Evolutionary conservation across 1,284 basidiomycete genomes (phyloP).

Genomic region (Ganoderma lucidum): DNA sequence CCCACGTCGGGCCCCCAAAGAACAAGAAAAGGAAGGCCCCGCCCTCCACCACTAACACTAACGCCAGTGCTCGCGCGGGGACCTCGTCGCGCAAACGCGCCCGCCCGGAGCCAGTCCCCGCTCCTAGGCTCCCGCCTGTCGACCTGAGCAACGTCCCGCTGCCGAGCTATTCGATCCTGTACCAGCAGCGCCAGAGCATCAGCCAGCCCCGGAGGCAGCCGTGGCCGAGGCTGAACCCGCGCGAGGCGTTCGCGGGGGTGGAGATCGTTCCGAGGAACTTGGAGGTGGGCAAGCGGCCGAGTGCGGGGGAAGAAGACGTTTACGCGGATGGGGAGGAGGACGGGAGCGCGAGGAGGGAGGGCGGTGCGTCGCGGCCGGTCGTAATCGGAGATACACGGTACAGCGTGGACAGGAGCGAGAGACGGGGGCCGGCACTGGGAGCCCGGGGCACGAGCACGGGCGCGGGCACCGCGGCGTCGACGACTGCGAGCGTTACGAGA

Average conservation of each 20-base stretch:
- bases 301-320: neutral
- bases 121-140: neutral
- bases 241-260: slow-evolving; percentile 24
- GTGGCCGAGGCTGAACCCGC: slow-evolving; percentile 12
- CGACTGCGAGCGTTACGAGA: neutral
- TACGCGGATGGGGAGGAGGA: neutral
- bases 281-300: neutral
- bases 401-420: neutral
- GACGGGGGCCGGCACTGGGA: neutral
- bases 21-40: neutral
- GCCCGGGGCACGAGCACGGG: neutral
- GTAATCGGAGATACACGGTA: neutral
- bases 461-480: slow-evolving; percentile 1
- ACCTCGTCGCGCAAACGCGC: neutral
- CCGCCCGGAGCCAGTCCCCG: neutral
- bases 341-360: neutral
- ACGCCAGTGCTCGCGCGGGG: neutral
- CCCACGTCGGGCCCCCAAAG: neutral
- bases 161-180: slow-evolving; percentile 29
- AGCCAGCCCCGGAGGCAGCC: slow-evolving; percentile 14
- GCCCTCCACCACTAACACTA: neutral
- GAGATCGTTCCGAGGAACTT: slow-evolving; percentile 1
- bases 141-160: slow-evolving; percentile 15
- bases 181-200: slow-evolving; percentile 23
- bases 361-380: neutral